Conservation (phyloP, 495 filamentous ascomycete species). For the Tuber indicum region DNA sequence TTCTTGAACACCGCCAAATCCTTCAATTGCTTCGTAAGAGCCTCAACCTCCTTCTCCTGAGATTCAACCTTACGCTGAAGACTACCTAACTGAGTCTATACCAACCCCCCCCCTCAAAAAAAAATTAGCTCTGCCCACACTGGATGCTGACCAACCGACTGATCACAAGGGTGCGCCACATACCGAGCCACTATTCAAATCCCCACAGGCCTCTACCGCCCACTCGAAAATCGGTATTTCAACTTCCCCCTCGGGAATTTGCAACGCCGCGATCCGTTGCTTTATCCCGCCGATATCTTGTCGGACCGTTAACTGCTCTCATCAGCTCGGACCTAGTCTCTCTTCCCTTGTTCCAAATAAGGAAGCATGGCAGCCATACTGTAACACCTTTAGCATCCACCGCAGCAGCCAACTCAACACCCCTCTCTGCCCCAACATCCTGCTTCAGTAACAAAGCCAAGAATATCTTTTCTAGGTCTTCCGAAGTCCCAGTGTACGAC, state of each 20-base stretch:
- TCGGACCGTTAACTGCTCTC: conserved; percentile 29
- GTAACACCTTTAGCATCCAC: conserved; percentile 24
- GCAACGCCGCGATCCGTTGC: conserved; percentile 34
- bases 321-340: background rate
- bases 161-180: background rate
- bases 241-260: conserved; percentile 33
- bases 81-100: conserved; percentile 12
- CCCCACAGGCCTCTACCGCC: conserved; percentile 32
- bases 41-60: conserved; percentile 45
- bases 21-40: conserved; percentile 47
- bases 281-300: conserved; percentile 40
- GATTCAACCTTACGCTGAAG: conserved; percentile 23
- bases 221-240: conserved; percentile 39
- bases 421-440: conserved; percentile 10
- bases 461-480: conserved; percentile 31
- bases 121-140: background rate
- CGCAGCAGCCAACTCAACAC: conserved; percentile 32
- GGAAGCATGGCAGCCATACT: conserved; percentile 13
- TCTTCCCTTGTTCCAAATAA: background rate
- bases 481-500: conserved; percentile 28
- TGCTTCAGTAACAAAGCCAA: conserved; percentile 23
- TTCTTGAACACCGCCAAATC: conserved; percentile 49
- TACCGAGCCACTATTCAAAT: conserved; percentile 18
- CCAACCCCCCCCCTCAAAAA: background rate
- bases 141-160: background rate